These are phyloP conservation scores for Telopea speciosissima DNA, from an alignment of 177 flowering plant species.

Conservation along the genomic window DNA sequence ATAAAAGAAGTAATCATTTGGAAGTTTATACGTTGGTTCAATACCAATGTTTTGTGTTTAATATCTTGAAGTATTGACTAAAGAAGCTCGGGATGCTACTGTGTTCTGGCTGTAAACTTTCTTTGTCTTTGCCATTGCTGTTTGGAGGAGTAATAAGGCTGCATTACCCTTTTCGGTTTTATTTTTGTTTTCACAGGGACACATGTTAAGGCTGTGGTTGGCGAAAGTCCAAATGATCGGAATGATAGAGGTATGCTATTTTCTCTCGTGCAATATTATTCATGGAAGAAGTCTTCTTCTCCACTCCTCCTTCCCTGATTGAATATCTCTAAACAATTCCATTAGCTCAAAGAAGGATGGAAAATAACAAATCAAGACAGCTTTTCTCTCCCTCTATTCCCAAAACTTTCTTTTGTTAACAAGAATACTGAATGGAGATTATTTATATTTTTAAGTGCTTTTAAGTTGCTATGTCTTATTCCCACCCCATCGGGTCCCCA, in stretches of 20 bases:
- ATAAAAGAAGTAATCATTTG: not conserved
- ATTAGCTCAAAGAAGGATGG: not conserved
- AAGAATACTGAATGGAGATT: too few species aligned
- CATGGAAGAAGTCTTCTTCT: too few species aligned
- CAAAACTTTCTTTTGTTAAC: too few species aligned
- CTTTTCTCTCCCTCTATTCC: too few species aligned
- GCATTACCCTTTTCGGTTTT: not conserved
- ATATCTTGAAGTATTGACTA: not conserved
- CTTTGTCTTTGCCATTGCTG: not conserved
- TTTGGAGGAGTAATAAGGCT: not conserved
- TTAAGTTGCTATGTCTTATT: too few species aligned
- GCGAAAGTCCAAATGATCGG: conserved; percentile 89
- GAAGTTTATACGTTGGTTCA: too few species aligned
- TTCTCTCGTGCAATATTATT: not conserved
- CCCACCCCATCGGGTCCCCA: too few species aligned
- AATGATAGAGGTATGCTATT: conserved; percentile 82
- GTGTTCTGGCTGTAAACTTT: too few species aligned
- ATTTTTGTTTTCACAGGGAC: conserved; percentile 45
- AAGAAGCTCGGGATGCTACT: not conserved
- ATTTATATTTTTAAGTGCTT: too few species aligned
- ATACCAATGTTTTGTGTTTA: not conserved
- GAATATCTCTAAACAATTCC: not conserved
- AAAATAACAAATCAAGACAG: too few species aligned
- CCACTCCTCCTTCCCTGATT: not conserved
- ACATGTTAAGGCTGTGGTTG: conserved; percentile 70